These are phyloP conservation scores for Phytomonas francai DNA, from an alignment of 208 protist genomes.

Conservation along the genomic window DNA sequence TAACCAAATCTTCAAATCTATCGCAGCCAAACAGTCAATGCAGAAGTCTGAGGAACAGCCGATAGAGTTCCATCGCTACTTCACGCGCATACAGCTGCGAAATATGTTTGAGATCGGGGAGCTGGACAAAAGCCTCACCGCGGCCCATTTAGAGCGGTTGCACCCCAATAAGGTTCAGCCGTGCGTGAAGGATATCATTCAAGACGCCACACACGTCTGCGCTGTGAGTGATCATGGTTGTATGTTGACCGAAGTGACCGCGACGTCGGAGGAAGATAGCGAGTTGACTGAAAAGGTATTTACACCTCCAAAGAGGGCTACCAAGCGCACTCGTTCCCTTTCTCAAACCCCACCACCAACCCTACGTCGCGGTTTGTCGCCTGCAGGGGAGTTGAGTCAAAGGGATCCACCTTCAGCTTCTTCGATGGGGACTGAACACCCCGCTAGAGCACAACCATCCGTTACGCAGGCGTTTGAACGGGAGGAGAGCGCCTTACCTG, in stretches of 20 bases:
- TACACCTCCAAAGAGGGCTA: background rate
- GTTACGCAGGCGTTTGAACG: background rate
- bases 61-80: conserved; percentile 60
- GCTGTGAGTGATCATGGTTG: conserved; percentile 67
- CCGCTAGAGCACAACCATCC: background rate
- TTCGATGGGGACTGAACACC: background rate
- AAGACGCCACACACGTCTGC: conserved; percentile 19
- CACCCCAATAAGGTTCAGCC: conserved; percentile 35
- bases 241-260: conserved; percentile 32
- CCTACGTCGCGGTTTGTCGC: background rate
- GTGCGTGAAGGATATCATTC: background rate
- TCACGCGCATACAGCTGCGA: conserved; percentile 74
- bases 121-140: conserved; percentile 44
- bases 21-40: conserved; percentile 59
- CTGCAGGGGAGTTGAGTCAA: background rate
- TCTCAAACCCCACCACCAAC: background rate
- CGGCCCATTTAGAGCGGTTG: conserved; percentile 47
- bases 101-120: conserved; percentile 69
- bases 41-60: conserved; percentile 1
- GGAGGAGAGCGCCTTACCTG: background rate
- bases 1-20: conserved; percentile 95
- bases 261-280: background rate
- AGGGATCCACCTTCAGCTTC: background rate
- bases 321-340: background rate
- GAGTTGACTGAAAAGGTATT: background rate